Evolutionary conservation across 805 yeast genomes (phyloP).

Genomic region (Tanozyma kutaoensis): DNA sequence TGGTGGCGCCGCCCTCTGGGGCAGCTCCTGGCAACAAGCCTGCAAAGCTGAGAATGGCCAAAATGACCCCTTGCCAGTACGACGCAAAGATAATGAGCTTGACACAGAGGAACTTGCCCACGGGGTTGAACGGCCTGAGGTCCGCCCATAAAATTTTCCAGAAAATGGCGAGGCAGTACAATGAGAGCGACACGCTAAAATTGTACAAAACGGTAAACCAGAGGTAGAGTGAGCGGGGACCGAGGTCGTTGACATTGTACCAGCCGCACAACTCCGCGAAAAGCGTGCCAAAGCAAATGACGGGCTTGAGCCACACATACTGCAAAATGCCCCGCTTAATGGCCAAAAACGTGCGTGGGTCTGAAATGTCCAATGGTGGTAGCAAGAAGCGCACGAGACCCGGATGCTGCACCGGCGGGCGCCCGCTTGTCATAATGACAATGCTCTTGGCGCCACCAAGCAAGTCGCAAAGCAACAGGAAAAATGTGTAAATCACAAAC

Average conservation of each 20-base stretch:
- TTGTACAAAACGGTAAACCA: constrained; percentile 67
- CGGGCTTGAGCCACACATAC: constrained; percentile 89
- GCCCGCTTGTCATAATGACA: constrained; percentile 55
- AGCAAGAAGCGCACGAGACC: constrained; percentile 38
- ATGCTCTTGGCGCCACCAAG: constrained; percentile 89
- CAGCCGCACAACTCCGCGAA: constrained; percentile 32
- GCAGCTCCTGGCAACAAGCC: constrained; percentile 29
- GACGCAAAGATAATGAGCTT: constrained; percentile 91
- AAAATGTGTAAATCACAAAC: constrained; percentile 88
- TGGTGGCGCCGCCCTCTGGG: constrained; percentile 13
- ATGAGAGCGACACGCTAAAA: constrained; percentile 63
- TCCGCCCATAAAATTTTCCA: constrained; percentile 86
- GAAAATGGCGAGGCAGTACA: constrained; percentile 77
- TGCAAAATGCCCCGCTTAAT: constrained; percentile 83
- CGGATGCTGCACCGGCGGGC: constrained; percentile 58
- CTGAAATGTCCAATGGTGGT: constrained; percentile 64
- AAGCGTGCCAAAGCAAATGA: constrained; percentile 48
- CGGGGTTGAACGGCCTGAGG: constrained; percentile 67
- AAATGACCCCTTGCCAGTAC: constrained; percentile 85
- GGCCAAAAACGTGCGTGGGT: constrained; percentile 63
- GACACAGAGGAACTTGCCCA: constrained; percentile 88
- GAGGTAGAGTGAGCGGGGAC: constrained; percentile 36
- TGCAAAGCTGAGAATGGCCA: constrained; percentile 38
- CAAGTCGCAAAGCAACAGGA: constrained; percentile 65
- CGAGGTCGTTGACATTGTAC: constrained; percentile 38